These are phyloP conservation scores for Crucibulum parvulum DNA, from an alignment of 1,284 basidiomycete species.

Conservation along the genomic window DNA sequence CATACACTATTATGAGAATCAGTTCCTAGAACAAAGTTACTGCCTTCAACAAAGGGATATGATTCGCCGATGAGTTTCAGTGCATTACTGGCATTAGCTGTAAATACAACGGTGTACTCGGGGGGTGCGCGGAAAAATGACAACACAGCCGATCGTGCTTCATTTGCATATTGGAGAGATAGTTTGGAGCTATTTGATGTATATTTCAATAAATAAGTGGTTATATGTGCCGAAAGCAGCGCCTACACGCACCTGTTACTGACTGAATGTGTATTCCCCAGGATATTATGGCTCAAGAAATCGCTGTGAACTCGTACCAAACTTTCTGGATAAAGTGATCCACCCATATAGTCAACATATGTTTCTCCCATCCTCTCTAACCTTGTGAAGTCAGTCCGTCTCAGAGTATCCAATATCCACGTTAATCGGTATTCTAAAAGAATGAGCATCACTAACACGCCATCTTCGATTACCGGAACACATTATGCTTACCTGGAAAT, in stretches of 20 bases:
- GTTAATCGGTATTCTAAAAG: slow-evolving; percentile 59
- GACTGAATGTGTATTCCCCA: slow-evolving; percentile 85
- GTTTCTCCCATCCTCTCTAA: slow-evolving; percentile 69
- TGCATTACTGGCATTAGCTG: slow-evolving; percentile 79
- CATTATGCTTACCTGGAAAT: background rate
- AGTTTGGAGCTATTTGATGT: slow-evolving; percentile 62
- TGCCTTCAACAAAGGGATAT: slow-evolving; percentile 68
- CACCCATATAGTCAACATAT: slow-evolving; percentile 88
- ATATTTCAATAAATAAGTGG: slow-evolving; percentile 6
- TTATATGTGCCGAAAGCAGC: slow-evolving; percentile 6
- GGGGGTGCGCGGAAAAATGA: slow-evolving; percentile 76
- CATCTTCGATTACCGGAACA: background rate
- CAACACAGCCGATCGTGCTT: slow-evolving; percentile 74
- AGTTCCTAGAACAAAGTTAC: slow-evolving; percentile 66
- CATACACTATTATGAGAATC: slow-evolving; percentile 82
- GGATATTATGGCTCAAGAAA: slow-evolving; percentile 67
- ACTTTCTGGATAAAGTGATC: slow-evolving; percentile 75
- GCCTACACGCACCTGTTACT: slow-evolving; percentile 68
- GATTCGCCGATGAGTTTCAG: slow-evolving; percentile 84
- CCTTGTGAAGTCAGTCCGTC: slow-evolving; percentile 71
- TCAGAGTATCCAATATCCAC: slow-evolving; percentile 74
- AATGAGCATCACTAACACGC: background rate
- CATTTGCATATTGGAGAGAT: slow-evolving; percentile 67
- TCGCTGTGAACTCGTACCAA: slow-evolving; percentile 72
- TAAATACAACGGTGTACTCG: slow-evolving; percentile 82